phyloP scores from a whole-genome alignment of 345 rosid species.

The Melaleuca alternifolia region DNA sequence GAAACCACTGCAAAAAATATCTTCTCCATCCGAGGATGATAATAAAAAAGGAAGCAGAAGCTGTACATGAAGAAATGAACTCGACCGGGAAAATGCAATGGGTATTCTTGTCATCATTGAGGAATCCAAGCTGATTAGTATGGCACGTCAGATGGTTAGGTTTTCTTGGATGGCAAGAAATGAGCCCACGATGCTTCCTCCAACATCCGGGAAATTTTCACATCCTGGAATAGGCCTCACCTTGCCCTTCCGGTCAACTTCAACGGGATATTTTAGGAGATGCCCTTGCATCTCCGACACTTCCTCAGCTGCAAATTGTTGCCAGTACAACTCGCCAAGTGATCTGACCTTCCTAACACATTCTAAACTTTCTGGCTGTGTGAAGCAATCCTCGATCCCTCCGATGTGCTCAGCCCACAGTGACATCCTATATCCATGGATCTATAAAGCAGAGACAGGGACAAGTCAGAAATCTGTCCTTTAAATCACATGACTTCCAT shows the following conservation, averaged over 20 bases:
- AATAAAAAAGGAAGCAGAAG: not conserved
- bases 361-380: slow-evolving; percentile 59
- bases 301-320: slow-evolving; percentile 50
- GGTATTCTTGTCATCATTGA: not conserved
- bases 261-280: slow-evolving; percentile 76
- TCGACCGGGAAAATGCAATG: not conserved
- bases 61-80: not conserved
- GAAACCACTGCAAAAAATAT: not conserved
- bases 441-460: slow-evolving; percentile 19
- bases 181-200: slow-evolving; percentile 76
- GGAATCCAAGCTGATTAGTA: not conserved
- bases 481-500: not conserved
- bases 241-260: slow-evolving; percentile 71
- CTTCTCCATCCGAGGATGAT: not conserved
- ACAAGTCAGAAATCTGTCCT: not conserved
- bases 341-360: slow-evolving; percentile 62
- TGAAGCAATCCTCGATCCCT: slow-evolving; percentile 46
- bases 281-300: slow-evolving; percentile 82
- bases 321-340: slow-evolving; percentile 62
- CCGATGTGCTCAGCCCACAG: slow-evolving; percentile 95
- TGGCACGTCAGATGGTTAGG: slow-evolving; percentile 52
- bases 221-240: slow-evolving; percentile 58
- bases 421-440: slow-evolving; percentile 88
- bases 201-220: slow-evolving; percentile 80
- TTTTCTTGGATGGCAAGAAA: slow-evolving; percentile 77